Conservation (phyloP, 768 basidiomycete species). For the Agrocybe praecox region DNA sequence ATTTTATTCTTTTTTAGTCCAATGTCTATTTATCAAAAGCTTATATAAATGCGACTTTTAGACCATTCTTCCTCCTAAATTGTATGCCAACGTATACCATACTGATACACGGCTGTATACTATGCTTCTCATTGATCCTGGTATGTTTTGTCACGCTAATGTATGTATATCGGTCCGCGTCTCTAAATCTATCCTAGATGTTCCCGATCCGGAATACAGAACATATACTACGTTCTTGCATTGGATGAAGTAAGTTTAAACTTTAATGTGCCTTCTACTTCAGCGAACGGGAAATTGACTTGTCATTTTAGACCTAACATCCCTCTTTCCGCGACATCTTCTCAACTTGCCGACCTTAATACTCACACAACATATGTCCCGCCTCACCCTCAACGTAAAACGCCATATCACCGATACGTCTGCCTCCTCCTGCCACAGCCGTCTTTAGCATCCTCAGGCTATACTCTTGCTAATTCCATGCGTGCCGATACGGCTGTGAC, state of each 20-base stretch:
- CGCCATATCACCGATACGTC: slow-evolving; percentile 89
- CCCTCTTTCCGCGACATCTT: slow-evolving; percentile 62
- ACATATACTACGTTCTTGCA: slow-evolving; percentile 78
- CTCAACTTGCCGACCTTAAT: slow-evolving; percentile 41
- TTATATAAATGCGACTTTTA: slow-evolving; percentile 24
- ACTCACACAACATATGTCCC: slow-evolving; percentile 80
- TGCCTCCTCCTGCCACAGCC: slow-evolving; percentile 76
- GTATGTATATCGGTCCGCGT: not conserved
- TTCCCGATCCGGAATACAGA: slow-evolving; percentile 70
- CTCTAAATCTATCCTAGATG: slow-evolving; percentile 49
- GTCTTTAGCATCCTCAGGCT: slow-evolving; percentile 30
- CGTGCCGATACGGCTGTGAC: slow-evolving; percentile 27
- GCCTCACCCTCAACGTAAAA: slow-evolving; percentile 89
- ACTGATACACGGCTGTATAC: slow-evolving; percentile 82
- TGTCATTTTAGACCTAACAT: slow-evolving; percentile 72
- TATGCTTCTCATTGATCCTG: slow-evolving; percentile 86
- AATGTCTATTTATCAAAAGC: not conserved
- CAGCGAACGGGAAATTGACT: slow-evolving; percentile 7
- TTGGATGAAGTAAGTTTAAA: slow-evolving; percentile 77
- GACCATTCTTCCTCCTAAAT: slow-evolving; percentile 66
- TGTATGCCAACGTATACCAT: slow-evolving; percentile 83
- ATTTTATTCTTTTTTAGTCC: slow-evolving; percentile 11
- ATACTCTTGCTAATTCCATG: slow-evolving; percentile 35
- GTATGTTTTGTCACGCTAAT: slow-evolving; percentile 34
- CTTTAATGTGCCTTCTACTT: not conserved